Evolutionary conservation across 176 grass and related monocot genomes (phyloP).

Genomic region (Areca catechu): DNA sequence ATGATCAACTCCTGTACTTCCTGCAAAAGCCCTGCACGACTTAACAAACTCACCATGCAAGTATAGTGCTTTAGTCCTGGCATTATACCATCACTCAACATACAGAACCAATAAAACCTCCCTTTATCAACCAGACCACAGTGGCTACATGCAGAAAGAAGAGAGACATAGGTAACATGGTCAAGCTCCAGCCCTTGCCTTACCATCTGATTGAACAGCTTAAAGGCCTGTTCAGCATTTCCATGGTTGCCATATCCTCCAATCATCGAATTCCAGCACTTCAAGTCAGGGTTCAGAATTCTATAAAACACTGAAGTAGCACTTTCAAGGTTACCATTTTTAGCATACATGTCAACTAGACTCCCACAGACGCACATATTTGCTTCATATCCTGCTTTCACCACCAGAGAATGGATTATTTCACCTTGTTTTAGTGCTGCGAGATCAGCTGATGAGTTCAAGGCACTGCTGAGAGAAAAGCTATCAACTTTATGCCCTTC

Average conservation of each 20-base stretch:
- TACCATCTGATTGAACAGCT: constrained; percentile 68
- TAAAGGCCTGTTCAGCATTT: constrained; percentile 61
- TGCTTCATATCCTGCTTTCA: constrained; percentile 52
- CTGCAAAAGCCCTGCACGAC: constrained; percentile 52
- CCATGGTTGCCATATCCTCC: constrained; percentile 64
- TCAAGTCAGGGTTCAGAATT: constrained; percentile 53
- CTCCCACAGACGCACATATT: constrained; percentile 74
- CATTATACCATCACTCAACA: constrained; percentile 55
- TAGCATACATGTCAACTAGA: constrained; percentile 79
- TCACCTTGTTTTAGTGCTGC: constrained; percentile 66
- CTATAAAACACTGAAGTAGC: constrained; percentile 42
- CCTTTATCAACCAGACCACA: constrained; percentile 55
- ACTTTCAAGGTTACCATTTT: constrained; percentile 52
- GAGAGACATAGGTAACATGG: constrained; percentile 73
- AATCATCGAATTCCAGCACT: constrained; percentile 94
- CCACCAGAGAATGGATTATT: constrained; percentile 60
- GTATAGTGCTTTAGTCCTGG: constrained; percentile 75
- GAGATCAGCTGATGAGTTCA: constrained; percentile 51
- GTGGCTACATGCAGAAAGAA: constrained; percentile 81
- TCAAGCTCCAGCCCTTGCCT: constrained; percentile 46
- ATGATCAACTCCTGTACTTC: constrained; percentile 60
- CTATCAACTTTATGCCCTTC: constrained; percentile 66
- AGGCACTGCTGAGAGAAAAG: constrained; percentile 84
- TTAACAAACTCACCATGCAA: constrained; percentile 81
- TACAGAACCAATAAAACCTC: constrained; percentile 80